Base-by-base conservation (phyloP, 1,139 yeast species). In the Scheffersomyces segobiensis region DNA sequence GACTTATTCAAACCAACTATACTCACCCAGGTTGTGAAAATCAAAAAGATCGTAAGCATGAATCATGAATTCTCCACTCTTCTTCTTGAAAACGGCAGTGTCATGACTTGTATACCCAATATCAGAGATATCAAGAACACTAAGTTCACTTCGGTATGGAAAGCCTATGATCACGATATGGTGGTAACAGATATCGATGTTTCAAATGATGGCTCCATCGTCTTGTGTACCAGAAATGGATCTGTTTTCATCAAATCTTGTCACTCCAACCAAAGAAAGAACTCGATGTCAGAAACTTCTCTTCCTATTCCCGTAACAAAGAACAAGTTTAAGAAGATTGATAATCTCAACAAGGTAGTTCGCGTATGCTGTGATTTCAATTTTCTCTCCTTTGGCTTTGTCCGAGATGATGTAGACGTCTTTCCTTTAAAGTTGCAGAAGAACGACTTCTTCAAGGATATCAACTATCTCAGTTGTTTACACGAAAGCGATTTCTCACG, bases 141-240 rank as follows among this genome's bases (percentile, higher is more conserved):
- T 19, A 80, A 75, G 59, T 85, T 79, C 63, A 58, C 63, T 1
- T 69, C 71, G 2, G 71, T 83, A 4, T 87, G 91, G 91, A 79
- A 74, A 54, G 86, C 88, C 0, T 80, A 83, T 58, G 83, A 83
- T 56, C 71, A 71, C 18, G 86, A 83, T 59, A 74, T 85, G 77
- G 73, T 77, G 60, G 79, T 77, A 0, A 72, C 79, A 2, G 96
- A 91, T 71, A 82, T 89, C 50, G 95, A 87, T 68, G 81, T 88
- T 52, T 84, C 90, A 0, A 78, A 74, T 32, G 91, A 88, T 66
- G 97, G 96, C 0, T 85, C 91, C 0, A 71, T 91, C 1, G 76
- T 91, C 0, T 70, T 92, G 1, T 84, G 91, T 62, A 89, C 96
- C 0, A 72, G 79, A 48, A 85, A 86, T 57, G 97, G 97, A 0